These are phyloP conservation scores for Gnomoniopsis sp. DNA, from an alignment of 2,329 filamentous ascomycete genomes.

Conservation along the genomic window DNA sequence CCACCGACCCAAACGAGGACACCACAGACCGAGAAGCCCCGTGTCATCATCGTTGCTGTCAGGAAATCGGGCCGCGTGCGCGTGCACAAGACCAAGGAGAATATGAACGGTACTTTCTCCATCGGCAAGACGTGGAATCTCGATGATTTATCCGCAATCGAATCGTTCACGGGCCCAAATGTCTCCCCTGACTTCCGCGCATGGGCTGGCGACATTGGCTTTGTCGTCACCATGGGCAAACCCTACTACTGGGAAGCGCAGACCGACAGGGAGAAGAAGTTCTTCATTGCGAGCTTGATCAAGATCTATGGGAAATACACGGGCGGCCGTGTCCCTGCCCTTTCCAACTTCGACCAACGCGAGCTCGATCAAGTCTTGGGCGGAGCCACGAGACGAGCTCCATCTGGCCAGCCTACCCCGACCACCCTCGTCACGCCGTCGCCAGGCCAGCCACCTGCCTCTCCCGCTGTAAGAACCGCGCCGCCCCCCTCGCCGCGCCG, in stretches of 20 bases:
- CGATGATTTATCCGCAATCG: slow-evolving; percentile 80
- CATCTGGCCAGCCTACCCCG: slow-evolving; percentile 27
- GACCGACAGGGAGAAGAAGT: slow-evolving; percentile 94
- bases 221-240: slow-evolving; percentile 84
- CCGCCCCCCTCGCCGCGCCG: slow-evolving; percentile 24
- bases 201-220: slow-evolving; percentile 82
- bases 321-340: slow-evolving; percentile 72
- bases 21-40: slow-evolving; percentile 75
- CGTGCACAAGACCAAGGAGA: slow-evolving; percentile 96
- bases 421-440: slow-evolving; percentile 20
- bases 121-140: slow-evolving; percentile 98
- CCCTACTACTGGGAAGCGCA: slow-evolving; percentile 97
- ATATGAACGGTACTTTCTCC: slow-evolving; percentile 88
- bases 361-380: slow-evolving; percentile 76
- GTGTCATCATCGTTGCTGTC: slow-evolving; percentile 90
- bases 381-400: slow-evolving; percentile 39
- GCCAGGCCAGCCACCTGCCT: slow-evolving; percentile 5
- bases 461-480: slow-evolving; percentile 21
- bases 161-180: slow-evolving; percentile 69
- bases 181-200: slow-evolving; percentile 58
- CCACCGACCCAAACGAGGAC: slow-evolving; percentile 74
- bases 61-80: slow-evolving; percentile 88
- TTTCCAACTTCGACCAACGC: slow-evolving; percentile 77
- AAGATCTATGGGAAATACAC: slow-evolving; percentile 98
- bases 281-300: slow-evolving; percentile 92